A percentile compares a stretch with the other conserved stretches of the same genome.
phyloP scores from a whole-genome alignment of 148 eudicot genomes.

The Persicaria maculosa region DNA sequence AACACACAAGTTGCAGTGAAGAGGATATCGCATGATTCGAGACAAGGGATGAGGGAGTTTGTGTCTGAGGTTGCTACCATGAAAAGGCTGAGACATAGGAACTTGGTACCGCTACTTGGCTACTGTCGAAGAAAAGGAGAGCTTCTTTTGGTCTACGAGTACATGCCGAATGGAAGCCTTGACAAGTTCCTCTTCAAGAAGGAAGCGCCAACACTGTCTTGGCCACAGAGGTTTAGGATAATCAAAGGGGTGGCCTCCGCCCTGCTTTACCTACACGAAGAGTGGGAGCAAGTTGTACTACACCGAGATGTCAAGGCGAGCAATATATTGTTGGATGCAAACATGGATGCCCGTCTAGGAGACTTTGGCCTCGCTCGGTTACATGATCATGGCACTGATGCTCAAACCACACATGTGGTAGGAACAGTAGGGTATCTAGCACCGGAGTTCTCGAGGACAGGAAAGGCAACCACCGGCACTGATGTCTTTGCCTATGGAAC shows the following conservation, averaged over 20 bases:
- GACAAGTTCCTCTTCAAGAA: slow-evolving; percentile 11
- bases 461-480: slow-evolving; percentile 14
- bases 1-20: slow-evolving; percentile 13
- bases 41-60: slow-evolving; percentile 12
- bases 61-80: slow-evolving; percentile 11
- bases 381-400: slow-evolving; percentile 5
- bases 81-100: slow-evolving; percentile 14
- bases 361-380: slow-evolving; percentile 17
- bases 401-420: slow-evolving; percentile 9
- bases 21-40: slow-evolving; percentile 11
- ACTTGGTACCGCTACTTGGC: slow-evolving; percentile 13
- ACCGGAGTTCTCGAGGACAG: slow-evolving; percentile 10
- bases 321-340: slow-evolving; percentile 7
- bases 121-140: slow-evolving; percentile 12
- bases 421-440: slow-evolving; percentile 16
- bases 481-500: slow-evolving; percentile 12
- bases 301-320: slow-evolving; percentile 17
- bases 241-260: slow-evolving; percentile 17
- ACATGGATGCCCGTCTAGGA: slow-evolving; percentile 13
- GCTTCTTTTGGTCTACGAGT: slow-evolving; percentile 16
- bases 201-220: neutral
- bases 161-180: slow-evolving; percentile 18
- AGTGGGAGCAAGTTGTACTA: slow-evolving; percentile 12
- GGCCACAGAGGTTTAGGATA: slow-evolving; percentile 13
- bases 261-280: slow-evolving; percentile 11